Conservation (phyloP, 768 basidiomycete species). For the Lyophyllum semitale region DNA sequence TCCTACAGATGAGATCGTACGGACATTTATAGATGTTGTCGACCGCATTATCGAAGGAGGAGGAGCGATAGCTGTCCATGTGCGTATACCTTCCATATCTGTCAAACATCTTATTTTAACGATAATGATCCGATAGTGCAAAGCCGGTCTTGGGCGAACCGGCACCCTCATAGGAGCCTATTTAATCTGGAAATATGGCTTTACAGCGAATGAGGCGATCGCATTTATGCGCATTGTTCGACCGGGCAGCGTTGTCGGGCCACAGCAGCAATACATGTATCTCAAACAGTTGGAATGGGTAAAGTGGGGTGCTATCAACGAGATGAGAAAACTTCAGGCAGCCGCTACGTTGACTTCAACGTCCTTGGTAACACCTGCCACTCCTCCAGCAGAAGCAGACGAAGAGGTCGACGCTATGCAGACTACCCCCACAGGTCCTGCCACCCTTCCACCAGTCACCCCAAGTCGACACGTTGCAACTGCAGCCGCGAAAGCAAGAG, state of each 20-base stretch:
- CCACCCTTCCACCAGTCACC: slow-evolving; percentile 70
- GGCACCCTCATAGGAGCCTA: slow-evolving; percentile 98
- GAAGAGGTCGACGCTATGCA: slow-evolving; percentile 54
- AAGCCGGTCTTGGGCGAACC: slow-evolving; percentile 95
- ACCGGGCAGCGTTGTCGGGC: slow-evolving; percentile 91
- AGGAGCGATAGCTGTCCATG: slow-evolving; percentile 87
- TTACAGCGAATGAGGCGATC: slow-evolving; percentile 93
- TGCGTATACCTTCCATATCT: slow-evolving; percentile 38
- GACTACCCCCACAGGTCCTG: slow-evolving; percentile 38
- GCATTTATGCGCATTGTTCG: slow-evolving; percentile 98
- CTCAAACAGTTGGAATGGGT: slow-evolving; percentile 93
- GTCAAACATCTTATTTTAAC: slow-evolving; percentile 18
- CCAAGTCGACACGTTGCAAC: slow-evolving; percentile 75
- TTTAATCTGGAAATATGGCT: slow-evolving; percentile 98
- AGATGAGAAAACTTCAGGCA: slow-evolving; percentile 56
- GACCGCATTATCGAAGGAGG: slow-evolving; percentile 77
- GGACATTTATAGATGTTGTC: slow-evolving; percentile 85
- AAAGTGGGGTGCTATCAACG: slow-evolving; percentile 90
- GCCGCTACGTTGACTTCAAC: slow-evolving; percentile 36
- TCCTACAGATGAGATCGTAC: slow-evolving; percentile 92
- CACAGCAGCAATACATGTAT: slow-evolving; percentile 94
- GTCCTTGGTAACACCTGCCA: slow-evolving; percentile 69
- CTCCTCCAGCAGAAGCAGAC: slow-evolving; percentile 78
- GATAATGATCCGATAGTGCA: slow-evolving; percentile 59
- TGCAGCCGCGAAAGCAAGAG: slow-evolving; percentile 69